Conservation (phyloP, 2,329 filamentous ascomycete genomes). For the Shiraia bambusicola region DNA sequence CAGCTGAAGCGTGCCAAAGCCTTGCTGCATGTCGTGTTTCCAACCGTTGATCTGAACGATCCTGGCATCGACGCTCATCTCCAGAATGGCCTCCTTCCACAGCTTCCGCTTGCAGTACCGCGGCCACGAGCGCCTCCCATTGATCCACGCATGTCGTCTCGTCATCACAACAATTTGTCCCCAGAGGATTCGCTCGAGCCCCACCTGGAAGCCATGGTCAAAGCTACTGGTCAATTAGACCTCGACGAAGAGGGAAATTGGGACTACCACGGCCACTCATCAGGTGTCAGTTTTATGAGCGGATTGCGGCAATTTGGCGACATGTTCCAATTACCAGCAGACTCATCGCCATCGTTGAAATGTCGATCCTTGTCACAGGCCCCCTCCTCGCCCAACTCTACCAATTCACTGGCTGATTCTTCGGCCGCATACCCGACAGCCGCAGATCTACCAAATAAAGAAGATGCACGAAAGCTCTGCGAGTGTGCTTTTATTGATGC, state of each 20-base stretch:
- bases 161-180: conserved; percentile 16
- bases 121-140: conserved; percentile 24
- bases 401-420: conserved; percentile 62
- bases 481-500: conserved; percentile 63
- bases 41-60: conserved; percentile 82
- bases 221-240: conserved; percentile 86
- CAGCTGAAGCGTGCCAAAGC: conserved; percentile 81
- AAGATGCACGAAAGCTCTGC: conserved; percentile 59
- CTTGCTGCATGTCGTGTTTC: conserved; percentile 75
- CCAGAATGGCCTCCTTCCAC: conserved; percentile 62
- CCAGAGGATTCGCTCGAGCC: conserved; percentile 53
- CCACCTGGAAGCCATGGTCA: conserved; percentile 92
- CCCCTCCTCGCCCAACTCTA: conserved; percentile 69
- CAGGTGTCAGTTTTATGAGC: conserved; percentile 83
- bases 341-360: conserved; percentile 60
- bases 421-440: conserved; percentile 35
- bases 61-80: conserved; percentile 77
- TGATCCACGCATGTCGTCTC: conserved; percentile 24
- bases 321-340: conserved; percentile 66
- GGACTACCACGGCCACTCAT: conserved; percentile 94
- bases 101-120: conserved; percentile 34
- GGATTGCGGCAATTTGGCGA: conserved; percentile 85
- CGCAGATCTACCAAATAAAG: conserved; percentile 66
- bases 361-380: conserved; percentile 56
- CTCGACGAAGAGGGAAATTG: conserved; percentile 88